Evolutionary conservation across 23 red algal genomes (phyloP), one percentile per base, ranked within the genome.

Genomic region (Gracilariopsis chorda): DNA sequence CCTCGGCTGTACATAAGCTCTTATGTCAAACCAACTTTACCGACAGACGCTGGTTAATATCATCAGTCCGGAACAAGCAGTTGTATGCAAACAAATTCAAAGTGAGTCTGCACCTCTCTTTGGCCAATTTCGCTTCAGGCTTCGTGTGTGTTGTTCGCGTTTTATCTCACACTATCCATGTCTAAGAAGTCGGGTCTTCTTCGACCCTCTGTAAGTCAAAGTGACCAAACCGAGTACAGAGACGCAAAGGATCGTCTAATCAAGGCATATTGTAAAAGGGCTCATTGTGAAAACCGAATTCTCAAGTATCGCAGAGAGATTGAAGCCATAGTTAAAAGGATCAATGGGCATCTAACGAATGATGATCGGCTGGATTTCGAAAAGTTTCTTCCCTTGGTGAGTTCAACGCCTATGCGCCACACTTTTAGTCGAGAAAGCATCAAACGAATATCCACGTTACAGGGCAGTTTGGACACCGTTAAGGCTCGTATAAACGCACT

Each of bases 201-300:
- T n/a, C n/a, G n/a, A n/a, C n/a, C n/a, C n/a, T n/a, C n/a, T n/a
- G n/a, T n/a, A n/a, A n/a, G n/a, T n/a, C n/a, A n/a, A n/a, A n/a
- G n/a, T n/a, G 39, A 73, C n/a, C 67, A 73, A 46, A 73, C 25
- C 2, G 28, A 73, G 37, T 73, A 41, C 40, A n/a, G 47, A 2
- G 40, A 19, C 28, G 40, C 29, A 20, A 73, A 24, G 67, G 33
- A 73, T 25, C 67, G 67, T 73, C 67, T 73, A 25, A 42, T 73
- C 2, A 73, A 24, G 17, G 67, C 67, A 5, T 73, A 73, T 24
- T 1, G n/a, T 37, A 73, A 36, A 25, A 73, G 47, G 17, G 67
- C 67, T 21, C 67, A 73, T 7, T 73, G 67, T 36, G 67, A 73
- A 42, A 73, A 73, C 17, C 67, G 67, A 73, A 73, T 73, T 46